Evolutionary conservation across 345 rosid species (phyloP).

Genomic region (Eutrema heterophyllum): DNA sequence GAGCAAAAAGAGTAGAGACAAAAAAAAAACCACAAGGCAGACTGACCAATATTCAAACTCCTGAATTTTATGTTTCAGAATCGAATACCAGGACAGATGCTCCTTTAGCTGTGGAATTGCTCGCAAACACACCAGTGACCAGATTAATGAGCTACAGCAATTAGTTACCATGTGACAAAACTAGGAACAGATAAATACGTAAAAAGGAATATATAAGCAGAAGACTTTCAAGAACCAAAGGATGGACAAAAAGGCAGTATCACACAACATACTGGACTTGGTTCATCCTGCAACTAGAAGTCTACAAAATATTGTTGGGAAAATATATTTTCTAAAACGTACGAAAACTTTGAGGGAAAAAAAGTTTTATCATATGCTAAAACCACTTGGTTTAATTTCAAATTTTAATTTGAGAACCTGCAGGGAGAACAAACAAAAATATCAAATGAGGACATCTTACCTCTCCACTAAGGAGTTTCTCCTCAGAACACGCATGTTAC

Average conservation of each 20-base stretch:
- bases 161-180: constrained; percentile 15
- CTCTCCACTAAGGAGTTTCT: constrained; percentile 23
- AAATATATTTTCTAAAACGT: neutral
- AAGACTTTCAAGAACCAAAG: neutral
- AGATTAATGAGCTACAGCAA: neutral
- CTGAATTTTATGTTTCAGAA: neutral
- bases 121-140: constrained; percentile 2
- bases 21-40: neutral
- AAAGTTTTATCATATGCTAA: constrained; percentile 1
- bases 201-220: neutral
- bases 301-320: no score
- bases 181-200: neutral
- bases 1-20: neutral
- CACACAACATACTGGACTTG: neutral
- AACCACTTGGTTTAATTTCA: neutral
- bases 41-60: constrained; percentile 1
- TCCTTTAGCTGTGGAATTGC: no score
- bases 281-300: no score
- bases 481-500: constrained; percentile 29
- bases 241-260: neutral
- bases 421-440: neutral
- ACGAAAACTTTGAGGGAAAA: neutral
- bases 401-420: neutral
- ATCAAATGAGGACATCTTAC: constrained; percentile 33
- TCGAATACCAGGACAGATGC: constrained; percentile 9